Percentiles rank a stretch among this genome's conserved stretches.
Evolutionary conservation across 305 asterid genomes (phyloP).

Genomic region (Stenogyne calaminthoides): DNA sequence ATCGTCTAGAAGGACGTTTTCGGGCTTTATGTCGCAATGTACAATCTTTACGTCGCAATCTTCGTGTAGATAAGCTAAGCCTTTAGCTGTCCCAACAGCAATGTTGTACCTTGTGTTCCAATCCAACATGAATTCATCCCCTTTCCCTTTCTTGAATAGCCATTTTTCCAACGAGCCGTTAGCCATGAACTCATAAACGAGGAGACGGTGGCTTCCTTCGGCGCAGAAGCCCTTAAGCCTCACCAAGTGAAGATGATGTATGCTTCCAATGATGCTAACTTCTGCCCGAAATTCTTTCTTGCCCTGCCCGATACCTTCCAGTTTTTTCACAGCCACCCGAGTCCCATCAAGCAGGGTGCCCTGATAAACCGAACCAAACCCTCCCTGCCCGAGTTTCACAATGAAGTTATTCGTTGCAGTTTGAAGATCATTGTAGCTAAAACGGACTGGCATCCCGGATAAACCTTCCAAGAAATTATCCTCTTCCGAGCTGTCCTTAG

Average conservation of each 20-base stretch:
- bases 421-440: conserved; percentile 72
- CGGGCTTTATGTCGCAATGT: conserved; percentile 90
- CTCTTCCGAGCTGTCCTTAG: conserved; percentile 81
- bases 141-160: conserved; percentile 64
- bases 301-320: conserved; percentile 95
- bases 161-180: conserved; percentile 81
- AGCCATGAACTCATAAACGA: conserved; percentile 84
- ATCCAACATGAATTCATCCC: conserved; percentile 59
- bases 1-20: conserved; percentile 80
- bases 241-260: conserved; percentile 85
- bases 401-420: conserved; percentile 70
- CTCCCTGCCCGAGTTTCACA: conserved; percentile 94
- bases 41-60: conserved; percentile 87
- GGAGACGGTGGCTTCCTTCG: conserved; percentile 82
- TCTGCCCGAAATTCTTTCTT: conserved; percentile 95
- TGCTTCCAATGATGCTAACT: conserved; percentile 93
- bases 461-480: conserved; percentile 67
- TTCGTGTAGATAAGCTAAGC: conserved; percentile 83
- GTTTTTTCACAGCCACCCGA: conserved; percentile 70
- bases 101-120: conserved; percentile 73
- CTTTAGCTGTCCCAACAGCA: conserved; percentile 90
- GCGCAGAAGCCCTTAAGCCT: conserved; percentile 85
- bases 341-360: conserved; percentile 79
- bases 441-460: conserved; percentile 94
- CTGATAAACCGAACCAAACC: conserved; percentile 88